phyloP scores from a whole-genome alignment of 345 rosid genomes.

The Citrus hindsii region DNA sequence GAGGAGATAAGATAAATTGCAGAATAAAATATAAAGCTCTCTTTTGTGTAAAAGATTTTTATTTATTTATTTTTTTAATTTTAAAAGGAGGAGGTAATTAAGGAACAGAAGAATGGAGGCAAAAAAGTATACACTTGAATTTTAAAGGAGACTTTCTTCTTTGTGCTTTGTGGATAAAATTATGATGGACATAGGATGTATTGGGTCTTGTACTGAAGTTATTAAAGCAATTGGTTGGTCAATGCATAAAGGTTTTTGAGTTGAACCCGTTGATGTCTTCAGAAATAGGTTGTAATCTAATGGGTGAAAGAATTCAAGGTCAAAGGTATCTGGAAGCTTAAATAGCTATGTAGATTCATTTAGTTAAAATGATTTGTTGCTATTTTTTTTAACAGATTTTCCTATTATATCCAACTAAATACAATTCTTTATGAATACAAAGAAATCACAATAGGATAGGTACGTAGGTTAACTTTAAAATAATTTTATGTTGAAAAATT shows the following conservation, averaged over 20 bases:
- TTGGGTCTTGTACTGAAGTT: background rate
- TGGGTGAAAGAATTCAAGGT: background rate
- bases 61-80: background rate
- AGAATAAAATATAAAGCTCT: background rate
- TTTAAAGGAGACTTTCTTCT: background rate
- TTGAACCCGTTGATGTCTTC: background rate
- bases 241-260: background rate
- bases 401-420: background rate
- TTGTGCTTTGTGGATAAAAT: background rate
- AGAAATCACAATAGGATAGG: background rate
- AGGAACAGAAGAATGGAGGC: background rate
- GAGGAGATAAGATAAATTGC: background rate
- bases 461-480: background rate
- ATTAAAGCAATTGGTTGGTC: background rate
- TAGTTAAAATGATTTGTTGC: background rate
- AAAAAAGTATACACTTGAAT: background rate
- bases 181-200: background rate
- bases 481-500: background rate
- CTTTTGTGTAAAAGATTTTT: background rate
- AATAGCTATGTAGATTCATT: background rate
- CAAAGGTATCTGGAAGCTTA: background rate
- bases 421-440: background rate
- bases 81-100: background rate
- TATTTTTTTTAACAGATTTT: background rate
- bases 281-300: background rate